Base-by-base conservation (phyloP, 805 yeast species). In the Ogataea degrootiae region DNA sequence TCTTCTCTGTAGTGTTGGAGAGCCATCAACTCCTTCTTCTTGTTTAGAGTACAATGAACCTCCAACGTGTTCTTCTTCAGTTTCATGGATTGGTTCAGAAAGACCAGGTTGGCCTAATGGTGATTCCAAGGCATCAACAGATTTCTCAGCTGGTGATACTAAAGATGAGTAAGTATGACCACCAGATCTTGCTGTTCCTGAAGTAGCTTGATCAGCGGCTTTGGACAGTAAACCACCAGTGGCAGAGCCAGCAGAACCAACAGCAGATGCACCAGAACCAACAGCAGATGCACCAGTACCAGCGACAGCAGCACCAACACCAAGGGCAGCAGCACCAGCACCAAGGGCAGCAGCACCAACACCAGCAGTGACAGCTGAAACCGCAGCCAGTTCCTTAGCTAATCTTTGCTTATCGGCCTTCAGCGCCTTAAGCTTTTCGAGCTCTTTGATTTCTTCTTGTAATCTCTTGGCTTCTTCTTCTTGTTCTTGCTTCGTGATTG, bases 331-430 rank as follows among this genome's bases (percentile, higher is more conserved):
- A n/a, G 53, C 52, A 15, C 54, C 61, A 29, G 54, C 57, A 39
- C 54, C 56, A 41, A 55, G 49, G 12, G 47, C 48, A 17, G 51
- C 59, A 31, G 55, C 54, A 17, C 50, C 51, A 34, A 43, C 54
- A 11, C 47, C 54, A 38, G 51, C 59, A 21, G 50, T 57, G 16
- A 46, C 49, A 37, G 45, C 52, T 39, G 48, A 47, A 31, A 54
- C 55, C 23, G 64, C 61, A 36, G 55, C 59, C 36, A 44, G 38
- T 52, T 46, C 64, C 60, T 48, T 63, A 52, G 66, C 51, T 65
- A 46, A 65, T 67, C 57, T 70, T 70, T 52, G 67, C 53, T 68
- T 71, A 46, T 71, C 72, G 45, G 64, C 71, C 49, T 72, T 65
- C 49, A 72, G 61, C 31, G 65, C 67, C 56, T 63, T 62, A 56